Percentiles rank a stretch among this genome's conserved stretches.
These are phyloP conservation scores for Starmerella floricola DNA, from an alignment of 805 yeast genomes.

Conservation along the genomic window DNA sequence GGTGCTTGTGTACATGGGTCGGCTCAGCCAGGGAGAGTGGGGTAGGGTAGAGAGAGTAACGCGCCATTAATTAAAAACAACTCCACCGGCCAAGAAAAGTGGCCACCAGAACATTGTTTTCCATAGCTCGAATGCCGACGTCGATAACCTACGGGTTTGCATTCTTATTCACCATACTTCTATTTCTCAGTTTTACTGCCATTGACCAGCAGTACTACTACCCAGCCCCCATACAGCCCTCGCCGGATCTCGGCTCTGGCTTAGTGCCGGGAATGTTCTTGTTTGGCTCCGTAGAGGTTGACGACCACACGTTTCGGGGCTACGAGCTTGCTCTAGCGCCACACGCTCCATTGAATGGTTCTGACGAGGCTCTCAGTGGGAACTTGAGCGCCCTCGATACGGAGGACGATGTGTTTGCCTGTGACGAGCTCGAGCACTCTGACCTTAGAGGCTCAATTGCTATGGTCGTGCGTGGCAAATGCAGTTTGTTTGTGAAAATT, in stretches of 20 bases:
- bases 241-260: slow-evolving; percentile 5
- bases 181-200: slow-evolving; percentile 5
- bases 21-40: too few relatives aligned
- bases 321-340: slow-evolving; percentile 11
- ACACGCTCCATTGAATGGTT: slow-evolving; percentile 7
- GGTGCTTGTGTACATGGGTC: too few relatives aligned
- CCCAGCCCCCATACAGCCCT: slow-evolving; percentile 2
- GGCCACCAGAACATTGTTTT: too few relatives aligned
- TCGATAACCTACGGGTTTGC: background rate
- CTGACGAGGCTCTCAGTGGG: slow-evolving; percentile 1
- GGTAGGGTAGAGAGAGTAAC: too few relatives aligned
- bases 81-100: too few relatives aligned
- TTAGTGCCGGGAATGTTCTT: slow-evolving; percentile 6
- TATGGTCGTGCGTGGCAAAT: slow-evolving; percentile 38
- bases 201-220: slow-evolving; percentile 4
- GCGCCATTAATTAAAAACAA: too few relatives aligned
- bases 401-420: slow-evolving; percentile 4
- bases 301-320: background rate
- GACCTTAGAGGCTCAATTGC: slow-evolving; percentile 23
- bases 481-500: slow-evolving; percentile 45
- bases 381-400: background rate
- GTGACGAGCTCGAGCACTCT: slow-evolving; percentile 15
- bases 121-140: background rate
- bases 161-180: slow-evolving; percentile 1
- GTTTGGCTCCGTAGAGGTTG: slow-evolving; percentile 3